These are phyloP conservation scores for Mycosphaerella sp. DNA, from an alignment of 2,329 filamentous ascomycete genomes.

Conservation along the genomic window DNA sequence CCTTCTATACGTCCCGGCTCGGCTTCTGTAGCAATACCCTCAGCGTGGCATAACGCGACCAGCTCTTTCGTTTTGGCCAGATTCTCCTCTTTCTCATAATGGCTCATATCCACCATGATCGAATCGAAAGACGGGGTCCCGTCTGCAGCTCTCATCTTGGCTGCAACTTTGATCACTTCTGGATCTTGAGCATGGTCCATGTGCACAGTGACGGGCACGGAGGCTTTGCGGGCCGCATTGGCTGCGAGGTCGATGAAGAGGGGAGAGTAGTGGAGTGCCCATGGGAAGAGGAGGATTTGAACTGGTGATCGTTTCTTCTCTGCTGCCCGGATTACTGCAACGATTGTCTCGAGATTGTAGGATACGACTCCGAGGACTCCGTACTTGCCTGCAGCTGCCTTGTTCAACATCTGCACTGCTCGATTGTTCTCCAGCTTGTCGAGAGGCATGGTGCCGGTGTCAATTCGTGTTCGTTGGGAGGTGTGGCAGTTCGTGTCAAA, in stretches of 20 bases:
- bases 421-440: slow-evolving; percentile 27
- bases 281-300: slow-evolving; percentile 69
- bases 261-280: slow-evolving; percentile 63
- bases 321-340: slow-evolving; percentile 62
- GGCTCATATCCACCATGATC: slow-evolving; percentile 74
- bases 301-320: slow-evolving; percentile 61
- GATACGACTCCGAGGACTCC: slow-evolving; percentile 33
- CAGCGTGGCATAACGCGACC: slow-evolving; percentile 56
- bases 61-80: slow-evolving; percentile 58
- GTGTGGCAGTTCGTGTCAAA: too few species aligned
- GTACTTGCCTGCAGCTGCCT: slow-evolving; percentile 32
- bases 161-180: slow-evolving; percentile 31
- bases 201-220: slow-evolving; percentile 42
- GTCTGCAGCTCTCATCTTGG: slow-evolving; percentile 32
- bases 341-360: slow-evolving; percentile 59
- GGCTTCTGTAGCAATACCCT: slow-evolving; percentile 63
- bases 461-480: too few species aligned
- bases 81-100: slow-evolving; percentile 66
- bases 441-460: slow-evolving; percentile 19
- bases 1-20: slow-evolving; percentile 67
- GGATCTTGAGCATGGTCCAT: slow-evolving; percentile 45
- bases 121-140: slow-evolving; percentile 53
- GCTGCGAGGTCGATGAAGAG: slow-evolving; percentile 43
- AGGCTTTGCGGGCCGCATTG: slow-evolving; percentile 39
- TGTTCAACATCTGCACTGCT: slow-evolving; percentile 32